Conservation (phyloP, 1,284 basidiomycete species). For the Ustilago cynodontis region DNA sequence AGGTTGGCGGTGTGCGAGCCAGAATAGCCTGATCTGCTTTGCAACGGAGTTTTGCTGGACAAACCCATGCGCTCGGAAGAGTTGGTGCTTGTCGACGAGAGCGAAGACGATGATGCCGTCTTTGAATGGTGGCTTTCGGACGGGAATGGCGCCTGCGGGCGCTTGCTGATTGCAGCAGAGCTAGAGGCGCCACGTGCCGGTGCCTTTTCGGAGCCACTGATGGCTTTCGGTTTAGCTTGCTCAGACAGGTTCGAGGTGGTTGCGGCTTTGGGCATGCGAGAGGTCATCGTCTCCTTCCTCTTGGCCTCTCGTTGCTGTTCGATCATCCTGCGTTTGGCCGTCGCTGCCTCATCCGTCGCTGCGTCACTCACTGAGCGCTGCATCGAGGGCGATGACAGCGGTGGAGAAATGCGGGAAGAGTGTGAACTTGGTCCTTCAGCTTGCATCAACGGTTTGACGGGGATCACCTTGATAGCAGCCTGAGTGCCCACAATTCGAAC, state of each 20-base stretch:
- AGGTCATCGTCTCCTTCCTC: constrained; percentile 30
- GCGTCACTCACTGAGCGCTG: constrained; percentile 35
- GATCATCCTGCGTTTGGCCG: constrained; percentile 49
- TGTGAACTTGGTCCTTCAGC: not conserved
- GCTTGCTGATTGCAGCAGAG: not conserved
- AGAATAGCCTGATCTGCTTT: not conserved
- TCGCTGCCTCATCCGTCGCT: constrained; percentile 28
- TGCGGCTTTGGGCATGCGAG: constrained; percentile 34
- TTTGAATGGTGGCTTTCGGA: constrained; percentile 34
- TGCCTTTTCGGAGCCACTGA: not conserved
- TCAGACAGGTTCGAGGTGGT: constrained; percentile 15
- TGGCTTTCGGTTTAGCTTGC: constrained; percentile 5
- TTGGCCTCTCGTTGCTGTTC: constrained; percentile 56
- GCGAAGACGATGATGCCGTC: constrained; percentile 42
- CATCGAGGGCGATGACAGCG: constrained; percentile 14
- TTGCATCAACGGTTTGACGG: constrained; percentile 12
- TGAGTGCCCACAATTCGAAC: constrained; percentile 33
- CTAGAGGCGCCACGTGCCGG: not conserved
- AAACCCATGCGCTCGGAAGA: constrained; percentile 18
- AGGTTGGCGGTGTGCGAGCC: constrained; percentile 23
- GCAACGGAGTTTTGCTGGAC: not conserved
- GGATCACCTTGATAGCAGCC: constrained; percentile 24
- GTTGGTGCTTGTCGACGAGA: constrained; percentile 28
- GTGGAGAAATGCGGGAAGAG: not conserved
- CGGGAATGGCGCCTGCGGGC: not conserved